These are phyloP conservation scores for Blastobotrys serpentis DNA, from an alignment of 1,139 yeast species.

Conservation along the genomic window DNA sequence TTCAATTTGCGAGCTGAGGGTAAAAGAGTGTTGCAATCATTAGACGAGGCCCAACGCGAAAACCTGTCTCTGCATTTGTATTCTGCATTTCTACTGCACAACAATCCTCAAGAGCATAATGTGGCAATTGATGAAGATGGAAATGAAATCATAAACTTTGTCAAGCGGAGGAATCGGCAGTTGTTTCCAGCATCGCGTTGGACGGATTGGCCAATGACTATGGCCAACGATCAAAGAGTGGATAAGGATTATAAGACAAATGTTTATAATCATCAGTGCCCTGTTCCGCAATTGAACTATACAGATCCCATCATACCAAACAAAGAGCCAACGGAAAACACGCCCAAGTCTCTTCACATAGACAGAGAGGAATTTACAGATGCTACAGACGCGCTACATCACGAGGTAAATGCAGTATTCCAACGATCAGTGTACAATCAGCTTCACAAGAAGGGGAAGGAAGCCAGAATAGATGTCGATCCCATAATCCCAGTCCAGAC, in stretches of 20 bases:
- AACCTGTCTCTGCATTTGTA: constrained; percentile 35
- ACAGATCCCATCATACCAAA: constrained; percentile 13
- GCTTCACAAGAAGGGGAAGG: constrained; percentile 17
- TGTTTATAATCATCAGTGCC: background rate
- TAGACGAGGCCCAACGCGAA: constrained; percentile 30
- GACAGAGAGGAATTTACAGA: constrained; percentile 6
- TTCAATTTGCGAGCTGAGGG: constrained; percentile 16
- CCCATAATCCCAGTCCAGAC: constrained; percentile 26
- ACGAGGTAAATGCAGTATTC: constrained; percentile 28
- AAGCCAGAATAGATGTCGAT: constrained; percentile 23
- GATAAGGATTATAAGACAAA: background rate
- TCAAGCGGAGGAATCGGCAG: background rate
- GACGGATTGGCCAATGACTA: constrained; percentile 14
- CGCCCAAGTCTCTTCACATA: constrained; percentile 5
- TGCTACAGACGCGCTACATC: constrained; percentile 22
- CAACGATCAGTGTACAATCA: constrained; percentile 24
- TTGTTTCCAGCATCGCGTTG: constrained; percentile 13
- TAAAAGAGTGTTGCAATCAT: constrained; percentile 22
- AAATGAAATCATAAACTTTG: background rate
- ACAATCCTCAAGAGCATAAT: constrained; percentile 14
- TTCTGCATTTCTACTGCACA: constrained; percentile 27
- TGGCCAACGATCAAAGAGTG: background rate
- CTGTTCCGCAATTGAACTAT: background rate
- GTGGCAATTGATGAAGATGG: constrained; percentile 22
- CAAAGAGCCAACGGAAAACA: constrained; percentile 1